Evolutionary conservation across 1,284 basidiomycete genomes (phyloP).

Genomic region (Apiotrichum gamsii): DNA sequence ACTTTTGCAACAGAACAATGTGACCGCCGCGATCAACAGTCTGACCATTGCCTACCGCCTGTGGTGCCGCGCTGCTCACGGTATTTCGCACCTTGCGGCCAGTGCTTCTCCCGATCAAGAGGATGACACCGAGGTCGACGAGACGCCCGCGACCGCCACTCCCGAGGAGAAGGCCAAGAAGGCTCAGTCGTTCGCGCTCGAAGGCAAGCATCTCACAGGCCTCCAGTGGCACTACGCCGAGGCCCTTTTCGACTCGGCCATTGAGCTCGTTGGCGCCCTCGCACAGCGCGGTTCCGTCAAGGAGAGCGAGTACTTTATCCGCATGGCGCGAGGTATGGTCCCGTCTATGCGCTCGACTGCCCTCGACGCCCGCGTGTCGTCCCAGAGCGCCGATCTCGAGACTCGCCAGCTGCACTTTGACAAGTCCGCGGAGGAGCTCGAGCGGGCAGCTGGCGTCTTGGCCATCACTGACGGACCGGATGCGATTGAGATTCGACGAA

Average conservation of each 20-base stretch:
- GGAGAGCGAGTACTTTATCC: constrained; percentile 73
- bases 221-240: constrained; percentile 70
- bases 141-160: constrained; percentile 1
- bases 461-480: constrained; percentile 48
- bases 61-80: constrained; percentile 70
- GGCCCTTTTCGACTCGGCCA: constrained; percentile 57
- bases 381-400: constrained; percentile 62
- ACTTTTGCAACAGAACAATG: constrained; percentile 56
- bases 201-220: constrained; percentile 50
- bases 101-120: constrained; percentile 1
- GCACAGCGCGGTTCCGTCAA: constrained; percentile 66
- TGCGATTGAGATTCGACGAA: constrained; percentile 57
- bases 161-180: not conserved
- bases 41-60: constrained; percentile 68
- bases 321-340: constrained; percentile 65
- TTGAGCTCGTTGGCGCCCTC: constrained; percentile 60
- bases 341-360: constrained; percentile 60
- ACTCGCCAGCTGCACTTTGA: constrained; percentile 58
- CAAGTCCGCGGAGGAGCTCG: constrained; percentile 54
- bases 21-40: constrained; percentile 56
- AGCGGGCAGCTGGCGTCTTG: constrained; percentile 50
- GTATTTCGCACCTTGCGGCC: constrained; percentile 56
- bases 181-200: constrained; percentile 11
- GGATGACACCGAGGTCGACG: not conserved
- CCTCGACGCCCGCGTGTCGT: constrained; percentile 58